phyloP scores from a whole-genome alignment of 352 stramenopile species.

The Globisporangium viniferum region DNA sequence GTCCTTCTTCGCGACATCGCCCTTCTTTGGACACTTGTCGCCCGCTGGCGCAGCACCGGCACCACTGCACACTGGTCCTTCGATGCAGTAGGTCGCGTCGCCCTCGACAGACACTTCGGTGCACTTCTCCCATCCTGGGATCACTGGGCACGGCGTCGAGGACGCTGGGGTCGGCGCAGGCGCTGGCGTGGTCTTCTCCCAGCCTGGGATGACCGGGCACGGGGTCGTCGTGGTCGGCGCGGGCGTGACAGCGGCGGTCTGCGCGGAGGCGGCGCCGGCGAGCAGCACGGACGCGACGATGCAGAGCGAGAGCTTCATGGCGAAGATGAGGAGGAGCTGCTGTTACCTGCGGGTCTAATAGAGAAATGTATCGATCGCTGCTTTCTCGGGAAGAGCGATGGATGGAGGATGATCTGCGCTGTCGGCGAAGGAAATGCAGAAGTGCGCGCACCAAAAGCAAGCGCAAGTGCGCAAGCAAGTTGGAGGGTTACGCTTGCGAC shows the following conservation, averaged over 20 bases:
- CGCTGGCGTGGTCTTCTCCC: constrained; percentile 6
- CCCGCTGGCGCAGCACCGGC: constrained; percentile 36
- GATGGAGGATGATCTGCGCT: constrained; percentile 1
- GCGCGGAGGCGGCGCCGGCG: neutral
- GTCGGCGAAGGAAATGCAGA: neutral
- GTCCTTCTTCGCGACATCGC: constrained; percentile 49
- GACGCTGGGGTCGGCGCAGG: neutral
- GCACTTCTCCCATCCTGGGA: constrained; percentile 16
- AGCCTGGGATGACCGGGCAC: constrained; percentile 5
- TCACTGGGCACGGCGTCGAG: constrained; percentile 8
- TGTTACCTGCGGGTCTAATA: constrained; percentile 4
- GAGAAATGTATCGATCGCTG: neutral
- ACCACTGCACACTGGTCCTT: constrained; percentile 59
- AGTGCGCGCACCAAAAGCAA: neutral
- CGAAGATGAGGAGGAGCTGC: neutral
- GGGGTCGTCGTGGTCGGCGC: neutral
- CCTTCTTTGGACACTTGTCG: constrained; percentile 50
- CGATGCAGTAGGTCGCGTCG: constrained; percentile 74
- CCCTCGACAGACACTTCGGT: constrained; percentile 61
- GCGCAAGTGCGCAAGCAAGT: neutral
- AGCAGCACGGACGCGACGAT: neutral
- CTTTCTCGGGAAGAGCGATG: neutral
- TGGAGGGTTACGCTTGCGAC: neutral
- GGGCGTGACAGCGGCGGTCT: neutral
- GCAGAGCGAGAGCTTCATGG: constrained; percentile 12